phyloP scores from a whole-genome alignment of 208 protist genomes.

The Lotmaria passim region DNA sequence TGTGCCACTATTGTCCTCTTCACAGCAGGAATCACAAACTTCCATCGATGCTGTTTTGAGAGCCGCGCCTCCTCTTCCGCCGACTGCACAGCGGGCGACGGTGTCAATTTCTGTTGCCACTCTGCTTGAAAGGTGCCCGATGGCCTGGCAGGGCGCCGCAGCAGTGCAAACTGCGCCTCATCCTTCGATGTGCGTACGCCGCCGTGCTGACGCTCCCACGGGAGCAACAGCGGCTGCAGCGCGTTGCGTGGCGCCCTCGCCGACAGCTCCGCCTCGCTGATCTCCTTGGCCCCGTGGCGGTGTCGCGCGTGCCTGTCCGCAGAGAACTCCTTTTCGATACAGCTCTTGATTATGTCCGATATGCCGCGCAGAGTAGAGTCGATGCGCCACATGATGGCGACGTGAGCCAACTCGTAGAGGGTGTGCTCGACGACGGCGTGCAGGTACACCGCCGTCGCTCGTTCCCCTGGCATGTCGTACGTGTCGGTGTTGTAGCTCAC shows the following conservation, averaged over 20 bases:
- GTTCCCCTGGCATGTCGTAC: constrained; percentile 27
- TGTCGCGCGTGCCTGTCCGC: background rate
- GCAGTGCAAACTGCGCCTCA: background rate
- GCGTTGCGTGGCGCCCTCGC: constrained; percentile 40
- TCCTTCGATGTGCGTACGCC: background rate
- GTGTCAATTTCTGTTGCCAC: background rate
- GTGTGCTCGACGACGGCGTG: constrained; percentile 67
- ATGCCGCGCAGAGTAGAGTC: constrained; percentile 55
- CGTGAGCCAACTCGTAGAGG: constrained; percentile 80
- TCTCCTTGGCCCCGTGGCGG: background rate
- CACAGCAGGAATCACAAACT: background rate
- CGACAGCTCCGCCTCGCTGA: constrained; percentile 9
- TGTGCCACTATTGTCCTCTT: no score
- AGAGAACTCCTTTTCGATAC: constrained; percentile 12
- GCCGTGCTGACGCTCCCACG: constrained; percentile 15
- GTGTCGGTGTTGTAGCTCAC: constrained; percentile 26
- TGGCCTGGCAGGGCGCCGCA: background rate
- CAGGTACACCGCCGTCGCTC: constrained; percentile 46
- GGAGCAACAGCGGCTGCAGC: constrained; percentile 42
- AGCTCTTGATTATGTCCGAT: constrained; percentile 17
- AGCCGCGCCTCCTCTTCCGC: background rate
- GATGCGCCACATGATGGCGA: constrained; percentile 79
- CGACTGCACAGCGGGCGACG: background rate
- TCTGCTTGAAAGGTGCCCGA: background rate
- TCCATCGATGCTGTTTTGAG: background rate